Base-by-base conservation (phyloP, 2,329 filamentous ascomycete species). In the Ceratocystis alfenasii region DNA sequence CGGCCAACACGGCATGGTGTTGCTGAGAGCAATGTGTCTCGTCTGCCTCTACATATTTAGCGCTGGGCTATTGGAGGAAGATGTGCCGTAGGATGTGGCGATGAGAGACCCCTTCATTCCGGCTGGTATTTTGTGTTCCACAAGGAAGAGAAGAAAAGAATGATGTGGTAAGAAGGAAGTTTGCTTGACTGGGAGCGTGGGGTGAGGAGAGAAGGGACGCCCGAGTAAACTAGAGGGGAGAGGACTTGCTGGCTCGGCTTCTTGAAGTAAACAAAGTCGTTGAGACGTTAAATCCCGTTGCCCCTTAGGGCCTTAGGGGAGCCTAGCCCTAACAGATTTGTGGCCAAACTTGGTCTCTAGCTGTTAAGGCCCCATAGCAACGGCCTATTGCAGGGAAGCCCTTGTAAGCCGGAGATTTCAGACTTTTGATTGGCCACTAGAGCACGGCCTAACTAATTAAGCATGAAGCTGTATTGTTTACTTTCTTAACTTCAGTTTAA, bases 391-490 rank as follows among this genome's bases (percentile, higher is more conserved):
- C 8, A 8, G 17, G 61, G 15, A 3, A 5, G 20, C 5, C 61
- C 61, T 45, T 63, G 61, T 41, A 48, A 46, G n/a, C n/a, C 44
- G 6, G 8, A 6, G 20, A 33, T 48, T 50, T 6, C n/a, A 17
- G 28, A 8, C 25, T 5, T 22, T 12, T 63, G 61, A 63, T 63
- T 63, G 61, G 61, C 36, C n/a, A 5, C 7, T 48, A 2, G 25
- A 20, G 41, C 61, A 48, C 61, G 7, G 12, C 55, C 12, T 2
- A 36, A 33, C 6, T n/a, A 59, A 59, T 59, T 59, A 59, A 59
- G 55, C 25, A 59, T 59, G 28, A 36, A 41, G 55, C 33, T 60
- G 65, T 50, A 10, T 63, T 66, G 60, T 66, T 66, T 66, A 66
- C 65, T 63, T 66, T 65, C 25, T 20, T 28, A 50, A 45, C n/a